phyloP scores from a whole-genome alignment of 2,329 filamentous ascomycete species.

The Dendryphion nanum region DNA sequence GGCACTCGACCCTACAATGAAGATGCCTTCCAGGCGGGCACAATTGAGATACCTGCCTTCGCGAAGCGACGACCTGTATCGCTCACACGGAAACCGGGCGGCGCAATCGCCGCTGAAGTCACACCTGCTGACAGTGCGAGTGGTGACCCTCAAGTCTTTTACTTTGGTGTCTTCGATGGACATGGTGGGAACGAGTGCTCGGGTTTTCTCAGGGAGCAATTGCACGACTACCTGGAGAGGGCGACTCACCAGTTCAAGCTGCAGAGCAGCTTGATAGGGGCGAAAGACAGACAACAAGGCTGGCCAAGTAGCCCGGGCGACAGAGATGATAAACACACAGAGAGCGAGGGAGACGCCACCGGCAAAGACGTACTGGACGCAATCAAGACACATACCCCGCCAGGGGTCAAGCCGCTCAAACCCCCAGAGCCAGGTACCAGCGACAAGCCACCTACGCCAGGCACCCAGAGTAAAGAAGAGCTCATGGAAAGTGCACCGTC shows the following conservation, averaged over 20 bases:
- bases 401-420: slow-evolving; percentile 41
- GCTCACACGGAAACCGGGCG: slow-evolving; percentile 44
- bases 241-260: slow-evolving; percentile 74
- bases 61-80: slow-evolving; percentile 75
- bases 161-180: slow-evolving; percentile 95
- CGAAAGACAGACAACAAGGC: slow-evolving; percentile 13
- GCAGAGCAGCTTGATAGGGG: slow-evolving; percentile 65
- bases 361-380: slow-evolving; percentile 41
- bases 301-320: slow-evolving; percentile 27
- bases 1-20: slow-evolving; percentile 89
- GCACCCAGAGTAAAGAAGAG: slow-evolving; percentile 20
- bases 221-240: slow-evolving; percentile 88
- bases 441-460: slow-evolving; percentile 22
- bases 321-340: slow-evolving; percentile 18
- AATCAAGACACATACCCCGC: slow-evolving; percentile 50
- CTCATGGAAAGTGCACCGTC: slow-evolving; percentile 25
- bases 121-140: slow-evolving; percentile 72
- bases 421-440: slow-evolving; percentile 25
- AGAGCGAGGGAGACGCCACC: slow-evolving; percentile 18
- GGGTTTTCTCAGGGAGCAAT: slow-evolving; percentile 75
- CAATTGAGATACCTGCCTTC: slow-evolving; percentile 90
- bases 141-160: slow-evolving; percentile 94
- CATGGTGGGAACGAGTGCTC: slow-evolving; percentile 90
- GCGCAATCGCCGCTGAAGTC: slow-evolving; percentile 50
- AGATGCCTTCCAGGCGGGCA: slow-evolving; percentile 90